Percentiles rank a stretch among this genome's conserved stretches.
These are phyloP conservation scores for Coprinellus micaceus DNA, from an alignment of 768 basidiomycete genomes.

Conservation along the genomic window DNA sequence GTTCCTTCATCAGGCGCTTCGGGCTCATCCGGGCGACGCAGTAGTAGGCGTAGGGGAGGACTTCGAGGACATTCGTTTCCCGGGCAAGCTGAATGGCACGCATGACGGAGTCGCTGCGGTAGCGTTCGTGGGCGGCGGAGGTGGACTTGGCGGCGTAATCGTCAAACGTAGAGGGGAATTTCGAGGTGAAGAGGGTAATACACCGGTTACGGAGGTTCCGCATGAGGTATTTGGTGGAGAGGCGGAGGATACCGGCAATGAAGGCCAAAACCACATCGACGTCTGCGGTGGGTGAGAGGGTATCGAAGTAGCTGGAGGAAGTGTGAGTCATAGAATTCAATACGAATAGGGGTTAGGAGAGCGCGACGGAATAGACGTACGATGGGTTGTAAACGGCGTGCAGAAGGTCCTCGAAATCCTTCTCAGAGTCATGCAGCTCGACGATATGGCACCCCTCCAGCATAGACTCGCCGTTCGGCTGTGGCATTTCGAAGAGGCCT, in stretches of 20 bases:
- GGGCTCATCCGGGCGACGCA: slow-evolving; percentile 42
- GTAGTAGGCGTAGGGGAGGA: slow-evolving; percentile 50
- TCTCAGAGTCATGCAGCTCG: slow-evolving; percentile 42
- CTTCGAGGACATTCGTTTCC: slow-evolving; percentile 32
- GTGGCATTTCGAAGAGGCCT: slow-evolving; percentile 58
- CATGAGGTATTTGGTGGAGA: slow-evolving; percentile 63
- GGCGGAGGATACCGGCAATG: slow-evolving; percentile 52
- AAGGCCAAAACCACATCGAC: slow-evolving; percentile 43
- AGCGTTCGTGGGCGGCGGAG: slow-evolving; percentile 21
- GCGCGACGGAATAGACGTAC: slow-evolving; percentile 20
- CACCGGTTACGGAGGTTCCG: slow-evolving; percentile 49
- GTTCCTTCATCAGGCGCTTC: slow-evolving; percentile 34
- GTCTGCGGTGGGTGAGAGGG: slow-evolving; percentile 29
- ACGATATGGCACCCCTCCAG: slow-evolving; percentile 52
- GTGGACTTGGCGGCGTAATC: slow-evolving; percentile 30
- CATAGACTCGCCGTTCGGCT: slow-evolving; percentile 36
- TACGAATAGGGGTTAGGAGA: slow-evolving; percentile 14
- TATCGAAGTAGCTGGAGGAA: slow-evolving; percentile 31
- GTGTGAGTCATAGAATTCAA: background rate
- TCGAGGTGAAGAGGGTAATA: slow-evolving; percentile 41
- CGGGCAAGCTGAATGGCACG: slow-evolving; percentile 42
- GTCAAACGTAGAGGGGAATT: slow-evolving; percentile 37
- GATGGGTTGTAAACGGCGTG: slow-evolving; percentile 51
- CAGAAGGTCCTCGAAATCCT: slow-evolving; percentile 47
- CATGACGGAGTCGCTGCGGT: slow-evolving; percentile 40